Conservation (phyloP, 345 rosid genomes). For the Lepidium sativum region DNA sequence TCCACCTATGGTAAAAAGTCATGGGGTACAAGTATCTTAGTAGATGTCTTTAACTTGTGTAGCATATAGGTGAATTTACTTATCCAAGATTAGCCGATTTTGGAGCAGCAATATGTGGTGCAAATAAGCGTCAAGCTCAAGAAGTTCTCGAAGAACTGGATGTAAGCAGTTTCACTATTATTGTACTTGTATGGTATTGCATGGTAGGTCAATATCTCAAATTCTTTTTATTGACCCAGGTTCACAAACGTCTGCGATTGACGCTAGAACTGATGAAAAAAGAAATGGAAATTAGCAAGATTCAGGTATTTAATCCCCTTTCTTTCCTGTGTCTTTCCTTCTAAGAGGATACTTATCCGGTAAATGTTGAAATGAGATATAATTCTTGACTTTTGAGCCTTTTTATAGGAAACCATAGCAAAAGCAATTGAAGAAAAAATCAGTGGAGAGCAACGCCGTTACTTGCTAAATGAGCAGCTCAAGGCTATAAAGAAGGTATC, state of each 20-base stretch:
- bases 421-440: constrained; percentile 99
- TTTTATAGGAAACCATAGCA: constrained; percentile 77
- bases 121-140: constrained; percentile 76
- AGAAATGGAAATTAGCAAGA: constrained; percentile 96
- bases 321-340: neutral
- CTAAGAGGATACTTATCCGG: neutral
- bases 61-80: constrained; percentile 95
- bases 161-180: constrained; percentile 40
- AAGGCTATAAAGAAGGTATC: constrained; percentile 98
- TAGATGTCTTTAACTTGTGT: constrained; percentile 25
- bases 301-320: constrained; percentile 52
- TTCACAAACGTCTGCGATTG: constrained; percentile 78
- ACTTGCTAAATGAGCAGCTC: constrained; percentile 94
- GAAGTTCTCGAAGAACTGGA: constrained; percentile 96
- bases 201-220: constrained; percentile 8
- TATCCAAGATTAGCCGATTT: constrained; percentile 91
- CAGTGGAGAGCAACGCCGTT: constrained; percentile 97
- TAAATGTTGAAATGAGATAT: constrained; percentile 1
- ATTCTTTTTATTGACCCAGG: constrained; percentile 32
- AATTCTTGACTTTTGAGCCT: constrained; percentile 10
- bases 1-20: neutral
- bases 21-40: constrained; percentile 2
- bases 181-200: neutral
- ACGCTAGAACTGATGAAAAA: constrained; percentile 86
- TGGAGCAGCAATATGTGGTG: constrained; percentile 98